Evolutionary conservation across 768 basidiomycete genomes (phyloP).

Genomic region (Rhizopogon vinicolor): DNA sequence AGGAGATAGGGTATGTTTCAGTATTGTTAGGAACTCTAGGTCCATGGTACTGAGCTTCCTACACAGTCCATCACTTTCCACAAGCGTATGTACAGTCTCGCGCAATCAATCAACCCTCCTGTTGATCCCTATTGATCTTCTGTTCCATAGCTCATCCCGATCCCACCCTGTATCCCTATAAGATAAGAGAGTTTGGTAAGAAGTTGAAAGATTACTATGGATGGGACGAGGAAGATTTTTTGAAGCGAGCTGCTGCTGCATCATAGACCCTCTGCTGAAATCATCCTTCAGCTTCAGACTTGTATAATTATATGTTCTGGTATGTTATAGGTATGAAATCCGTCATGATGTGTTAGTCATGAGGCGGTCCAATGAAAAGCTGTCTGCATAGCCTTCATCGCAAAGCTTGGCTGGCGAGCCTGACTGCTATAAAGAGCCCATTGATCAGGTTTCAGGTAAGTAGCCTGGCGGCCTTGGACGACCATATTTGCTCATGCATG

Average conservation of each 20-base stretch:
- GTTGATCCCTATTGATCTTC: neutral
- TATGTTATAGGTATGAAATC: too few relatives aligned
- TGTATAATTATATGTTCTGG: too few relatives aligned
- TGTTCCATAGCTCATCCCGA: slow-evolving; percentile 64
- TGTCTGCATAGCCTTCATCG: too few relatives aligned
- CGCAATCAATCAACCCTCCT: too few relatives aligned
- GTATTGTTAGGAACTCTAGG: neutral
- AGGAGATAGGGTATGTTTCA: slow-evolving; percentile 36
- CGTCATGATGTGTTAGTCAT: neutral
- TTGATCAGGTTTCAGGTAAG: too few relatives aligned
- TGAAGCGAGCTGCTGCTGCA: slow-evolving; percentile 9
- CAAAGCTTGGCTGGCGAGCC: too few relatives aligned
- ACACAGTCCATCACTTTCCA: slow-evolving; percentile 69
- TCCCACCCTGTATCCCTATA: slow-evolving; percentile 49
- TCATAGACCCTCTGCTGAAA: slow-evolving; percentile 1
- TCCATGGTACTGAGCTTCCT: slow-evolving; percentile 1
- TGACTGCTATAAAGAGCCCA: too few relatives aligned
- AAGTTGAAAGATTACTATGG: slow-evolving; percentile 61
- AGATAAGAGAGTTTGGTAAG: slow-evolving; percentile 50
- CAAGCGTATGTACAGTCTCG: slow-evolving; percentile 46
- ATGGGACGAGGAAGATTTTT: slow-evolving; percentile 50
- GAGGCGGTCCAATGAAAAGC: too few relatives aligned
- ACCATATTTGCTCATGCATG: too few relatives aligned
- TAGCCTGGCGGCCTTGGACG: too few relatives aligned
- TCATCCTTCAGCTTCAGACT: too few relatives aligned